Evolutionary conservation across 73 alveolate species (phyloP), one percentile per base, ranked within the genome.

Genomic region (Uronychia binucleata): DNA sequence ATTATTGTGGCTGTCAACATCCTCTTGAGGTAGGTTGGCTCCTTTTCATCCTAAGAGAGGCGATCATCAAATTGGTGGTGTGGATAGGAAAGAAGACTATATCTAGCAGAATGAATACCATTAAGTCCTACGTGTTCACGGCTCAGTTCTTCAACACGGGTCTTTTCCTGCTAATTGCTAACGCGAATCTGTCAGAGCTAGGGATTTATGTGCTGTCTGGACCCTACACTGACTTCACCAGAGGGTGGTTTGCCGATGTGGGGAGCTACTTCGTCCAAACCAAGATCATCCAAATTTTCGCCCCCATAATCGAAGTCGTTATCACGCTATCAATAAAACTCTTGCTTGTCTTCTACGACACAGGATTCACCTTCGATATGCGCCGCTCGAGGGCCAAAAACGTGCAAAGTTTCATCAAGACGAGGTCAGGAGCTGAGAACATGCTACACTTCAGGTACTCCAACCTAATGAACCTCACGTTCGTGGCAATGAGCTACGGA

Each of bases 111-210:
- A 46, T 46, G 67, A 46, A 46, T 46, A 90, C 88, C 28, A 1
- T 58, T 1, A 90, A 90, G 82, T 74, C 74, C 29, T 30, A 67
- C 13, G 86, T 93, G 87, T 90, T 86, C 77, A 29, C 60, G 25
- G 89, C 94, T 34, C 78, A 89, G 80, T 76, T 93, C 82, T 74
- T 86, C 60, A 93, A 93, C 86, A 86, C 96, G 26, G 95, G 87
- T 26, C 57, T 90, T 0, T 30, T 90, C 8, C 28, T 90, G 26
- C 31, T 90, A 26, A 26, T 90, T 1, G 93, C 86, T 1, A 88
- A 88, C 75, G 89, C 89, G 11, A 84, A 84, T 34, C 59, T 77
- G 34, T 78, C 25, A 34, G 58, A 27, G 80, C 31, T 57, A 76
- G 34, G 86, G 67, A 59, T 28, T 30, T 11, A 57, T 89, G 34